Percentiles rank a stretch among this genome's conserved stretches.
Evolutionary conservation across 2,329 filamentous ascomycete genomes (phyloP).

Genomic region (Xylariaceae sp.): DNA sequence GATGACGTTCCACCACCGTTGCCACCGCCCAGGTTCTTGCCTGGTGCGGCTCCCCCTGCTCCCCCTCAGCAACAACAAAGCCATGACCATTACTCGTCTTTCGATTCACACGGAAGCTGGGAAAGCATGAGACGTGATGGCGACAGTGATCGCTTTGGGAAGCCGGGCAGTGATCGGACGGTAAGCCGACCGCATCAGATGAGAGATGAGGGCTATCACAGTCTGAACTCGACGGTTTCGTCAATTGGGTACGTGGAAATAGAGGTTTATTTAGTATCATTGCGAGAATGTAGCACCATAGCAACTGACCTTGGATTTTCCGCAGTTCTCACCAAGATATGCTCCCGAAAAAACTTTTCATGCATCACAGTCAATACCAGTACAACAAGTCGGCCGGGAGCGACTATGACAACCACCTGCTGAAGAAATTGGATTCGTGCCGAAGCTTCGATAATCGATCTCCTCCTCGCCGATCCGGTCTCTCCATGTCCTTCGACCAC

Average conservation of each 20-base stretch:
- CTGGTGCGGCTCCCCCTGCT: constrained; percentile 26
- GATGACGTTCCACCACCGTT: constrained; percentile 35
- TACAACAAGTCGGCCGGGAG: constrained; percentile 38
- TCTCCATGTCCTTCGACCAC: constrained; percentile 40
- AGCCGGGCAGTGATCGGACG: constrained; percentile 19
- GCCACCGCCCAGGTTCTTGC: constrained; percentile 33
- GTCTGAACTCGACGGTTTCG: constrained; percentile 30
- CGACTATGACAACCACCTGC: constrained; percentile 46
- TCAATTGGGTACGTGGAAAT: constrained; percentile 26
- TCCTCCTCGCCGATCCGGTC: constrained; percentile 39
- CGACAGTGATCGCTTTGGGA: constrained; percentile 24
- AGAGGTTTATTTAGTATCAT: neutral
- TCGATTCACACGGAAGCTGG: constrained; percentile 30
- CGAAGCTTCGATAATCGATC: constrained; percentile 42
- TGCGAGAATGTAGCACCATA: neutral
- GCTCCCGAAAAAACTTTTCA: constrained; percentile 41
- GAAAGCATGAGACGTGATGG: constrained; percentile 26
- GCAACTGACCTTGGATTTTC: constrained; percentile 8
- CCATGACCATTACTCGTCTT: constrained; percentile 29
- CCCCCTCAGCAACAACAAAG: constrained; percentile 1
- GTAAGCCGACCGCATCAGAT: constrained; percentile 20
- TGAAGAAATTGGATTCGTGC: constrained; percentile 51
- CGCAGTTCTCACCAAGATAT: constrained; percentile 39
- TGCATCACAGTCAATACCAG: constrained; percentile 46
- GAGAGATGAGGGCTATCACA: constrained; percentile 34